Evolutionary conservation across 1,284 basidiomycete species (phyloP), one percentile per base, ranked within the genome.

Genomic region (Sporisorium graminicola): DNA sequence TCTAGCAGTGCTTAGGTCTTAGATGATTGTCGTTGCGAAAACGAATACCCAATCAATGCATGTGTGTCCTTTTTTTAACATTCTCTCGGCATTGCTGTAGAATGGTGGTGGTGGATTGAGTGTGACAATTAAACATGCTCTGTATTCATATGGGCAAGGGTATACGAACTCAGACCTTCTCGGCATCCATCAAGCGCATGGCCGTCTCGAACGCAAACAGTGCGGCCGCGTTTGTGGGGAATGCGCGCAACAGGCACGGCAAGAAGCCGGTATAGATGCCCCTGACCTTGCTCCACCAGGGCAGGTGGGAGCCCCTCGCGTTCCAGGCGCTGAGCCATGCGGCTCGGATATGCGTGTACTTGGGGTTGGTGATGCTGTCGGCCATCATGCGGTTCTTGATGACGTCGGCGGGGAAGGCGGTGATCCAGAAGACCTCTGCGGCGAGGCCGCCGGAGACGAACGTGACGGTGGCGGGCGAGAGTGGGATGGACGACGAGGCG

Each of bases 331-430:
- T 49, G 9, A 55, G 7, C 56, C 75, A 76, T 0, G 80, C 80
- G 3, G 27, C 14, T 3, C 51, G 50, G 5, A 82, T 71, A 46
- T 73, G 60, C 4, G 58, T 58, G 40, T 77, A 82, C n/a, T 70
- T 59, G 4, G 88, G 87, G 4, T 86, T 87, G 79, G 89, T 87
- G 88, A 93, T 90, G 88, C 77, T 77, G 65, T 87, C 87, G 43
- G 85, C 82, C 86, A 87, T 87, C 68, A 87, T 69, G 3, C 86
- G 80, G 46, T 84, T 83, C 64, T 93, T 93, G 68, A 92, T 87
- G 78, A 91, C 92, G 85, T 94, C 92, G 29, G 91, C 90, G 0
- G 92, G 91, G 53, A 92, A 92, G 20, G 90, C 91, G 86, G 91
- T 90, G 20, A 89, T 60, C 86, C 86, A 87, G 61, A 85, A 87